Percentiles rank a stretch among this genome's conserved stretches.
phyloP scores from a whole-genome alignment of 2,329 filamentous ascomycete genomes.

The Aureobasidium sp. region DNA sequence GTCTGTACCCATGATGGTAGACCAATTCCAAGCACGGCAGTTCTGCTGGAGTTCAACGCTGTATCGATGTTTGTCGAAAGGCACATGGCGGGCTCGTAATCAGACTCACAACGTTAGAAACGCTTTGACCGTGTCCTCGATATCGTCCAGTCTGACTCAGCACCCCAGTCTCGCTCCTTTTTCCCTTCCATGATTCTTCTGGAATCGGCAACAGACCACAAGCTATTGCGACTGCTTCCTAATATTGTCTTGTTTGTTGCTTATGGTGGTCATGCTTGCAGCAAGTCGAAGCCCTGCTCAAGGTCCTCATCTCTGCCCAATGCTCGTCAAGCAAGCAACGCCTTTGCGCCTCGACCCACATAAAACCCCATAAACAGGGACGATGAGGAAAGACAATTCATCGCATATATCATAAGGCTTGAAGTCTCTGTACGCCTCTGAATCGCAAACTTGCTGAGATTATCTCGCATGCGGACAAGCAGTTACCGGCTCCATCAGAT shows the following conservation, averaged over 20 bases:
- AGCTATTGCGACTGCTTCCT: no score
- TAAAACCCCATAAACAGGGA: neutral
- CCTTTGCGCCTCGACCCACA: neutral
- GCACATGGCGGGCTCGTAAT: neutral
- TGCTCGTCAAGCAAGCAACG: neutral
- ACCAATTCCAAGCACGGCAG: neutral
- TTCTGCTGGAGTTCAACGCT: neutral
- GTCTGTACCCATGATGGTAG: neutral
- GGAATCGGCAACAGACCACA: no score
- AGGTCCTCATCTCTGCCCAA: neutral
- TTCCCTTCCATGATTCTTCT: no score
- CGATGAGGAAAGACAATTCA: slow-evolving; percentile 11
- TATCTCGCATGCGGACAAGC: neutral
- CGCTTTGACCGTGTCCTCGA: slow-evolving; percentile 5
- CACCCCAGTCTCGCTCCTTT: no score
- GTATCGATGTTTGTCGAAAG: neutral
- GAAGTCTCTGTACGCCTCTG: neutral
- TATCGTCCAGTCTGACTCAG: neutral
- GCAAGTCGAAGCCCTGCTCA: neutral
- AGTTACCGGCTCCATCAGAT: neutral
- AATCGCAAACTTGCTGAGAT: no score
- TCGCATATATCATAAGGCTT: slow-evolving; percentile 9
- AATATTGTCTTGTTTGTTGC: neutral
- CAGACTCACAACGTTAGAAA: neutral
- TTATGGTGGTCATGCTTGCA: neutral